phyloP scores from a whole-genome alignment of 257 asterid genomes.

The Penstemon davidsonii region DNA sequence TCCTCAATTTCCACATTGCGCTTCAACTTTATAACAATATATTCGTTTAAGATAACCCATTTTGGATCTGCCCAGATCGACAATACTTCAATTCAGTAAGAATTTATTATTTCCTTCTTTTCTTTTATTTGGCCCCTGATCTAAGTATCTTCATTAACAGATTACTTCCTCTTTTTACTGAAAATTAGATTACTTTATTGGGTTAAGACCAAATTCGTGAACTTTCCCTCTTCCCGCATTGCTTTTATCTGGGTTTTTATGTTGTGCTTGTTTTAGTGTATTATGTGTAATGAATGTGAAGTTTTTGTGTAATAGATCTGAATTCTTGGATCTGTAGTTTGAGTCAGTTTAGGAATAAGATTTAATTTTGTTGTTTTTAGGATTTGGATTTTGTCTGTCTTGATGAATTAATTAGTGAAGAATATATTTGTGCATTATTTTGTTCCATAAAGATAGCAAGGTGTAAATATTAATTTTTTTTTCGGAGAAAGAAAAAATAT shows the following conservation, averaged over 20 bases:
- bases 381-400: neutral
- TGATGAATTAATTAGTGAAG: neutral
- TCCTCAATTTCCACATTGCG: conserved; percentile 8
- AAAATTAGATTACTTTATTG: conserved; percentile 1
- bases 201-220: neutral
- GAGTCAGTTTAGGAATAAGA: conserved; percentile 17
- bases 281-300: neutral
- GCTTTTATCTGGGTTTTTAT: conserved; percentile 4
- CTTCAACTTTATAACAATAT: conserved; percentile 1
- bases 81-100: conserved; percentile 17
- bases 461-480: neutral
- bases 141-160: conserved; percentile 10
- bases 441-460: neutral
- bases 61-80: conserved; percentile 35
- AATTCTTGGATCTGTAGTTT: conserved; percentile 18
- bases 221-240: neutral
- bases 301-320: conserved; percentile 31
- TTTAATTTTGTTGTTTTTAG: neutral
- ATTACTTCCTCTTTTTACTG: neutral
- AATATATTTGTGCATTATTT: neutral
- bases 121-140: neutral
- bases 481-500: neutral
- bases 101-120: no score
- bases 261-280: conserved; percentile 12
- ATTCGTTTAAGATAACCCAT: neutral